Conservation (phyloP, 1,139 yeast genomes). For the Lizanozyma gosingica region DNA sequence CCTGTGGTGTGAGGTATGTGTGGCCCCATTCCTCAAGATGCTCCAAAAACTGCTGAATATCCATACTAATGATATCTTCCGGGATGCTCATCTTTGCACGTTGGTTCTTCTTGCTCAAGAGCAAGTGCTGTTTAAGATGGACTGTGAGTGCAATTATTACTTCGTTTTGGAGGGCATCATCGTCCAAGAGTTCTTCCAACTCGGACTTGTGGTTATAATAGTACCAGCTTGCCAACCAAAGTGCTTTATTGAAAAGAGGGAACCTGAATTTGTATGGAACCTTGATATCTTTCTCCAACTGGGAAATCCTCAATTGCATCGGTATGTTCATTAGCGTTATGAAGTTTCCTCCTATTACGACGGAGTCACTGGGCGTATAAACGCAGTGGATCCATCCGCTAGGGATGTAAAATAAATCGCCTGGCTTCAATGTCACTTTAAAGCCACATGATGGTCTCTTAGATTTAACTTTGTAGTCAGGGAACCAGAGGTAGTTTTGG, state of each 20-base stretch:
- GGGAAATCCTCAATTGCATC: constrained; percentile 52
- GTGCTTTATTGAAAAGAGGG: constrained; percentile 63
- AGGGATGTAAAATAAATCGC: constrained; percentile 77
- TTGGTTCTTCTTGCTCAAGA: neutral
- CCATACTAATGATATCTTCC: neutral
- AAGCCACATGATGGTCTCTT: constrained; percentile 37
- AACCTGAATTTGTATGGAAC: constrained; percentile 73
- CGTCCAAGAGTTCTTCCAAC: neutral
- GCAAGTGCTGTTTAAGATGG: neutral
- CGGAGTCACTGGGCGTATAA: constrained; percentile 69
- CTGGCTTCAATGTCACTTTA: constrained; percentile 52
- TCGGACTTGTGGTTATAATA: constrained; percentile 21
- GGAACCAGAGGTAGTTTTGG: constrained; percentile 62
- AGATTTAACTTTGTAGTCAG: constrained; percentile 30
- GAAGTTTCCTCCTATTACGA: constrained; percentile 85
- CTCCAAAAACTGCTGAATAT: neutral
- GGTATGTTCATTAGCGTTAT: constrained; percentile 55
- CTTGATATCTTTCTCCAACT: constrained; percentile 56
- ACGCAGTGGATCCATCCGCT: constrained; percentile 95
- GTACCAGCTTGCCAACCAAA: constrained; percentile 57
- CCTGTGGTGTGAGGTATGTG: too few relatives aligned
- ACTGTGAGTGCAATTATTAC: neutral
- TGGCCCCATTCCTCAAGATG: neutral
- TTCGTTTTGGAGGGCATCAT: neutral
- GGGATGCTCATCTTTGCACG: neutral